Evolutionary conservation across 805 yeast genomes (phyloP), one percentile per base, ranked within the genome.

Genomic region (Teunomyces cretensis): DNA sequence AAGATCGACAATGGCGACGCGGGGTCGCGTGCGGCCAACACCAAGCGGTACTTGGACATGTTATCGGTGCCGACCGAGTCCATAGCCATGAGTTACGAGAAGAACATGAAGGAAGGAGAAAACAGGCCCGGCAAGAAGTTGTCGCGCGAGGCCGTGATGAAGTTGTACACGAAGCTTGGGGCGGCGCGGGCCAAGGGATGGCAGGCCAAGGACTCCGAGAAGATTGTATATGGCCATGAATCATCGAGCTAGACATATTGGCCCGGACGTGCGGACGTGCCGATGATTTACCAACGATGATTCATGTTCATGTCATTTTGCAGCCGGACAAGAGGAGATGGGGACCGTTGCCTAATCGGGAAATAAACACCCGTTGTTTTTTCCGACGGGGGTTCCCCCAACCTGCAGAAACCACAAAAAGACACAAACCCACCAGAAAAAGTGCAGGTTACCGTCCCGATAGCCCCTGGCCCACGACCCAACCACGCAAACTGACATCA

Each of bases 151-250:
- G 53, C 52, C 24, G 40, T 49, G n/a, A 46, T 63, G 45, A 54
- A 64, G 31, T 39, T 51, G 28, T 64, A 57, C 45, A 55, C 64
- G 6, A 56, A 53, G 24, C 59, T 66, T 9, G 71, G 71, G 4
- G 46, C 47, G 39, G 54, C 55, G 9, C 50, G 71, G 31, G 47
- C 56, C 24, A 53, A 54, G 28, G 40, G 47, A 43, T 66, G 70
- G 71, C 48, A 50, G 19, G 41, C 47, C 6, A 44, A 54, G 33
- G 68, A 65, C 35, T 26, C 41, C 6, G 54, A 59, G 16, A 58
- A 59, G 6, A 49, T 54, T 41, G 48, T 56, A 22, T 58, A 53
- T 35, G 15, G 38, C 27, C 9, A 33, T 19, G n/a, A 17, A 17
- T 11, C n/a, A n/a, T n/a, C n/a, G n/a, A n/a, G n/a, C n/a, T n/a